These are phyloP conservation scores for Suillus brevipes DNA, from an alignment of 768 basidiomycete genomes.

Conservation along the genomic window DNA sequence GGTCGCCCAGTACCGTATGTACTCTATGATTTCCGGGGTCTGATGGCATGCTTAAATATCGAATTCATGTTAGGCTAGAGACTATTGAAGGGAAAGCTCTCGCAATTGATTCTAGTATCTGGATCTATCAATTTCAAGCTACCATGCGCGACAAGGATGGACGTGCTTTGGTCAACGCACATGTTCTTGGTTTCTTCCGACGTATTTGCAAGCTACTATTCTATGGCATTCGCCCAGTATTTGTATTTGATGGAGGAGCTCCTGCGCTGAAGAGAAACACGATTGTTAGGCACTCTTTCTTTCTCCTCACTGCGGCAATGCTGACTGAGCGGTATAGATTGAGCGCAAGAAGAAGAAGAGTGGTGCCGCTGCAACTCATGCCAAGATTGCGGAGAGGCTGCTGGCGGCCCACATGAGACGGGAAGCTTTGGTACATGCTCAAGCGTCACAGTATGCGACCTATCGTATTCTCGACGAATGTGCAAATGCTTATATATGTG, in stretches of 20 bases:
- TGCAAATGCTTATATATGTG: background rate
- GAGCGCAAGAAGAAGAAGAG: constrained; percentile 89
- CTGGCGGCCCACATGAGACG: constrained; percentile 92
- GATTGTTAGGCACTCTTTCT: constrained; percentile 54
- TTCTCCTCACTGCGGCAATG: background rate
- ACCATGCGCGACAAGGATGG: constrained; percentile 99
- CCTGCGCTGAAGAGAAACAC: constrained; percentile 87
- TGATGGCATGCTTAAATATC: constrained; percentile 2
- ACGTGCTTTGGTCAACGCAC: constrained; percentile 85
- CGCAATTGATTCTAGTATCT: constrained; percentile 98
- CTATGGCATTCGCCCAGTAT: constrained; percentile 97
- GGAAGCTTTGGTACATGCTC: constrained; percentile 74
- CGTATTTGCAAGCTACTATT: constrained; percentile 93
- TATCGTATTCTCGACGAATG: background rate
- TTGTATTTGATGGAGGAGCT: constrained; percentile 98
- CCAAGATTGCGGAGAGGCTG: constrained; percentile 85
- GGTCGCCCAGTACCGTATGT: constrained; percentile 90
- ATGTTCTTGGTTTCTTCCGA: constrained; percentile 86
- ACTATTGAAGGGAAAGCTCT: constrained; percentile 92
- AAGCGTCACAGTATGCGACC: constrained; percentile 41
- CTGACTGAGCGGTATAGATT: constrained; percentile 45
- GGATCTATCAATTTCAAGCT: constrained; percentile 99
- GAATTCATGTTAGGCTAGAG: constrained; percentile 65
- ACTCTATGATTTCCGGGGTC: background rate
- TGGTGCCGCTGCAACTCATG: constrained; percentile 85